A percentile compares a stretch with the other conserved stretches of the same genome.
These are phyloP conservation scores for Trametes versicolor DNA, from an alignment of 1,284 basidiomycete genomes.

Conservation along the genomic window DNA sequence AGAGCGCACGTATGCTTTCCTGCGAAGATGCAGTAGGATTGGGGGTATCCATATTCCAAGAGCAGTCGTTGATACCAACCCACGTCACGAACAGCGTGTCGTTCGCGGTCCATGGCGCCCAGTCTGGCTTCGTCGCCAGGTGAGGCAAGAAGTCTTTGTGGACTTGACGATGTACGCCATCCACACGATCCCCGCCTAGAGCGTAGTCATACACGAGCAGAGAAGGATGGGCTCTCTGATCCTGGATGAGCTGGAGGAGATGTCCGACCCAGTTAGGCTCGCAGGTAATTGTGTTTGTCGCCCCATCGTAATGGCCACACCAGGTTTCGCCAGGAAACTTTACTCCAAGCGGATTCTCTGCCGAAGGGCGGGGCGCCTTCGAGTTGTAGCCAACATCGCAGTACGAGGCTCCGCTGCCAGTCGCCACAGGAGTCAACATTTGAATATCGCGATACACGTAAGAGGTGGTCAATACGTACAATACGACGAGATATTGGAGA, in stretches of 20 bases:
- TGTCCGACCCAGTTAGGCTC: slow-evolving; percentile 63
- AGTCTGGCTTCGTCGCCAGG: slow-evolving; percentile 48
- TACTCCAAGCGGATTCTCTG: slow-evolving; percentile 53
- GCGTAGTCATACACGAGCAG: slow-evolving; percentile 60
- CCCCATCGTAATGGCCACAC: slow-evolving; percentile 42
- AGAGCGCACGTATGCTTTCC: slow-evolving; percentile 45
- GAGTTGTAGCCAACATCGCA: slow-evolving; percentile 50
- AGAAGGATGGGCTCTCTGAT: slow-evolving; percentile 24
- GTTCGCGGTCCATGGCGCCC: slow-evolving; percentile 51
- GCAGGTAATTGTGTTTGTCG: slow-evolving; percentile 41
- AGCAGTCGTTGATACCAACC: slow-evolving; percentile 70
- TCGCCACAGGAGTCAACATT: neutral
- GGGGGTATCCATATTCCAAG: slow-evolving; percentile 34
- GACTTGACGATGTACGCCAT: slow-evolving; percentile 52
- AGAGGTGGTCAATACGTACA: no score
- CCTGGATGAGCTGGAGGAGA: slow-evolving; percentile 50
- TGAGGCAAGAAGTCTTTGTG: slow-evolving; percentile 46
- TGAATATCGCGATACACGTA: no score
- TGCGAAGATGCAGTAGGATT: slow-evolving; percentile 19
- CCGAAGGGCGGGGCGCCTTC: slow-evolving; percentile 41
- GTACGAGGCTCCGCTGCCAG: slow-evolving; percentile 59
- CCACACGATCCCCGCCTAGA: slow-evolving; percentile 52
- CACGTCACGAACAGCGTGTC: slow-evolving; percentile 61
- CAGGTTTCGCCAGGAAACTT: slow-evolving; percentile 47
- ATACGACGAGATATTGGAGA: no score